phyloP scores from a whole-genome alignment of 2,329 filamentous ascomycete species.

The Parastagonospora avenae region DNA sequence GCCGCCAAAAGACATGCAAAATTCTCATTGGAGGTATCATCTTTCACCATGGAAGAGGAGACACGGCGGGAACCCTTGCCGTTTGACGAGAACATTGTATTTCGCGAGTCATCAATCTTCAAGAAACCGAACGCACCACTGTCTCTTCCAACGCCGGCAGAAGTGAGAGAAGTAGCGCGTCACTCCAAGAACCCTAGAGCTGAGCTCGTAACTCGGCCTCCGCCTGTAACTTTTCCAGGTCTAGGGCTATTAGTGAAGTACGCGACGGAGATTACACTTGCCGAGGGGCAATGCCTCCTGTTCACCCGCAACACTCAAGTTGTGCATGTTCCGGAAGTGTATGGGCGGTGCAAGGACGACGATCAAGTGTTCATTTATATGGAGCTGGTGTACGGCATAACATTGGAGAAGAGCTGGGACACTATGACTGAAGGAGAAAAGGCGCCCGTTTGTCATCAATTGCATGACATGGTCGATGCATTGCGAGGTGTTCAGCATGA shows the following conservation, averaged over 20 bases:
- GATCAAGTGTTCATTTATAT: slow-evolving; percentile 25
- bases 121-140: slow-evolving; percentile 9
- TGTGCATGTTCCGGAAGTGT: slow-evolving; percentile 24
- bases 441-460: slow-evolving; percentile 7
- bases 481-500: slow-evolving; percentile 6
- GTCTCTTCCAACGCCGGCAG: slow-evolving; percentile 13
- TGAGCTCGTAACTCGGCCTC: slow-evolving; percentile 5
- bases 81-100: slow-evolving; percentile 13
- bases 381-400: slow-evolving; percentile 19
- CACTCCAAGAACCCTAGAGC: slow-evolving; percentile 11
- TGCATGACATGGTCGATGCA: slow-evolving; percentile 8
- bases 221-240: slow-evolving; percentile 11
- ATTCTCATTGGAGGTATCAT: neutral
- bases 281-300: slow-evolving; percentile 15
- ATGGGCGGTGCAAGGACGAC: slow-evolving; percentile 18
- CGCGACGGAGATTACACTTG: slow-evolving; percentile 12
- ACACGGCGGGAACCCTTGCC: slow-evolving; percentile 3
- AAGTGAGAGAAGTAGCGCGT: slow-evolving; percentile 17
- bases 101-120: slow-evolving; percentile 15
- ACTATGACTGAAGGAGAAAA: slow-evolving; percentile 10
- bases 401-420: slow-evolving; percentile 18
- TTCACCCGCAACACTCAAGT: slow-evolving; percentile 7
- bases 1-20: neutral
- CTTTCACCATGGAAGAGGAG: neutral
- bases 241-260: slow-evolving; percentile 21